Conservation (phyloP, 106 monocot genomes). For the Allium sativum region DNA sequence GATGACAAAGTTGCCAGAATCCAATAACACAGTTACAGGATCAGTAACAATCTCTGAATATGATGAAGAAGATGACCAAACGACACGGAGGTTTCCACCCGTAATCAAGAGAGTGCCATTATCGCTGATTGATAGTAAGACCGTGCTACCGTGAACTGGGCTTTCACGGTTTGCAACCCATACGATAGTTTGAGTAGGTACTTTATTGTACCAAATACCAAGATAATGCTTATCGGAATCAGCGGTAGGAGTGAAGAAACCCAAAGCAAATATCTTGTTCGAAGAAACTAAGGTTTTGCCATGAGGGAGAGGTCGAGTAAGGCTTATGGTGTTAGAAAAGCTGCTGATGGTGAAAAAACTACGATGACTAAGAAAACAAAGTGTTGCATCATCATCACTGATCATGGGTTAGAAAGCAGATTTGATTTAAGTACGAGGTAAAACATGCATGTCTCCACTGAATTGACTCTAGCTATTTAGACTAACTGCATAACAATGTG, state of each 20-base stretch:
- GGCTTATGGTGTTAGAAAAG: constrained; percentile 2
- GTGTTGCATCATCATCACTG: too few relatives aligned
- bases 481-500: too few relatives aligned
- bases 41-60: background rate
- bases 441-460: too few relatives aligned
- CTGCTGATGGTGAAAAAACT: too few relatives aligned
- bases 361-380: too few relatives aligned
- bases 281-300: constrained; percentile 4
- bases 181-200: constrained; percentile 8
- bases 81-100: background rate
- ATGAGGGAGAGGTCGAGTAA: background rate
- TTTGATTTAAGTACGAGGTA: too few relatives aligned
- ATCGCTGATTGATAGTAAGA: constrained; percentile 1
- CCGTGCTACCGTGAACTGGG: background rate
- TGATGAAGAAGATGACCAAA: constrained; percentile 15
- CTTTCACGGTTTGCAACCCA: constrained; percentile 11
- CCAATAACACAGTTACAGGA: constrained; percentile 18
- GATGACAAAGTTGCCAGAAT: constrained; percentile 36
- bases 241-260: constrained; percentile 9
- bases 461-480: too few relatives aligned
- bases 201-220: constrained; percentile 13
- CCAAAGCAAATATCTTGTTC: constrained; percentile 3
- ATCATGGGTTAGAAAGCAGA: too few relatives aligned
- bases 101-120: constrained; percentile 7
- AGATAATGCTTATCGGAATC: constrained; percentile 4